A percentile compares a stretch with the other conserved stretches of the same genome.
phyloP scores from a whole-genome alignment of 2,329 filamentous ascomycete genomes.

The Fusarium neocosmosporiellum region DNA sequence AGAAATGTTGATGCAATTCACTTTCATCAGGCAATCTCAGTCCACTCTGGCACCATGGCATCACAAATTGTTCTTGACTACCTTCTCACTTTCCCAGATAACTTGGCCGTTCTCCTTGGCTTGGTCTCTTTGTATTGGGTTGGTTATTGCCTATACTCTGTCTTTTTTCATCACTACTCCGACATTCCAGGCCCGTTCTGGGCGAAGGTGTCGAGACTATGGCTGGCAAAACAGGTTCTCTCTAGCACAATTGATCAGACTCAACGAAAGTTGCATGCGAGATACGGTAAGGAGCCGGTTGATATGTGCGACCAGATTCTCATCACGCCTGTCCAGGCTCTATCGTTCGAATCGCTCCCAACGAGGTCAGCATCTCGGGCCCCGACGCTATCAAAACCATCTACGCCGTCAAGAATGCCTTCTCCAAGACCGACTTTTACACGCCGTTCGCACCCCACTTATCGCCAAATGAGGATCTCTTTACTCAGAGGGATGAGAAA shows the following conservation, averaged over 20 bases:
- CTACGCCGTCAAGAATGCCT: not conserved
- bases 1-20: not conserved
- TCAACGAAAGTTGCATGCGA: not conserved
- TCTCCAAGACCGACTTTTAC: not conserved
- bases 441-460: not conserved
- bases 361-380: not conserved
- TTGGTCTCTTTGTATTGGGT: not conserved
- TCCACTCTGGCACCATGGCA: not conserved
- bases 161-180: not conserved
- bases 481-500: not conserved
- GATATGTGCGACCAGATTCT: accelerated
- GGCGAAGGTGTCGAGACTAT: not conserved
- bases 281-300: not conserved
- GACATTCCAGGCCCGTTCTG: not conserved
- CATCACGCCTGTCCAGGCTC: not conserved
- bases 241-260: not conserved
- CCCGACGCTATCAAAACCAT: not conserved
- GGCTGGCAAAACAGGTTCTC: not conserved
- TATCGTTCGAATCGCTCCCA: not conserved
- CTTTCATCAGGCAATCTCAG: not conserved
- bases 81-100: not conserved
- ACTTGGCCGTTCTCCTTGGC: not conserved
- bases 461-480: not conserved
- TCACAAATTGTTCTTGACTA: not conserved
- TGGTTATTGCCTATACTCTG: not conserved